Conservation (phyloP, 139 green algal species). For the Chlorella sp. region DNA sequence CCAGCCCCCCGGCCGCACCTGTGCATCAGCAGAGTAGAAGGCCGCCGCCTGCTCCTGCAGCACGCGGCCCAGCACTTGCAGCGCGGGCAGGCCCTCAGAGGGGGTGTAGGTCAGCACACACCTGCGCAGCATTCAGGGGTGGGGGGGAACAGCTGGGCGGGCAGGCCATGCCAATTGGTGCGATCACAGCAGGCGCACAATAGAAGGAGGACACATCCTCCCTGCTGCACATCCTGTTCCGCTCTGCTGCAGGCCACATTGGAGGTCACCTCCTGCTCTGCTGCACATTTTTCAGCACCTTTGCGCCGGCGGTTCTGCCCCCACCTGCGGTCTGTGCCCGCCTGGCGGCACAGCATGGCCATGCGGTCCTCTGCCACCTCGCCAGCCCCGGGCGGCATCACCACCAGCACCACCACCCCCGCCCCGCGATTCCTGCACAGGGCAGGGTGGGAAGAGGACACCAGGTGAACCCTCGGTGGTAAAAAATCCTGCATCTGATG, state of each 20-base stretch:
- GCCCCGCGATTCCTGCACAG: constrained; percentile 9
- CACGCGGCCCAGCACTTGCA: constrained; percentile 46
- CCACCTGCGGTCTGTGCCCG: constrained; percentile 50
- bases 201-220: too few species aligned
- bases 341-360: constrained; percentile 44
- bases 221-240: too few species aligned
- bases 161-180: too few species aligned
- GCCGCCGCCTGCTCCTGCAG: constrained; percentile 50
- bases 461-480: too few species aligned
- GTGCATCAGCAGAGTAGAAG: constrained; percentile 66
- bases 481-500: too few species aligned
- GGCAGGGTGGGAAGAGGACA: too few species aligned
- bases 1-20: background rate
- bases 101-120: constrained; percentile 37
- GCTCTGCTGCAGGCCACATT: too few species aligned
- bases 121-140: constrained; percentile 31
- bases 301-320: background rate
- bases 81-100: constrained; percentile 3
- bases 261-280: too few species aligned
- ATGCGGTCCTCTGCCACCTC: constrained; percentile 55
- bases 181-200: too few species aligned
- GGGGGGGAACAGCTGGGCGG: too few species aligned
- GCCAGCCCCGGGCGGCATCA: background rate
- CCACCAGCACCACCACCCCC: constrained; percentile 26
- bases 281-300: too few species aligned